These are phyloP conservation scores for Irpex lacteus DNA, from an alignment of 1,284 basidiomycete species.

Conservation along the genomic window DNA sequence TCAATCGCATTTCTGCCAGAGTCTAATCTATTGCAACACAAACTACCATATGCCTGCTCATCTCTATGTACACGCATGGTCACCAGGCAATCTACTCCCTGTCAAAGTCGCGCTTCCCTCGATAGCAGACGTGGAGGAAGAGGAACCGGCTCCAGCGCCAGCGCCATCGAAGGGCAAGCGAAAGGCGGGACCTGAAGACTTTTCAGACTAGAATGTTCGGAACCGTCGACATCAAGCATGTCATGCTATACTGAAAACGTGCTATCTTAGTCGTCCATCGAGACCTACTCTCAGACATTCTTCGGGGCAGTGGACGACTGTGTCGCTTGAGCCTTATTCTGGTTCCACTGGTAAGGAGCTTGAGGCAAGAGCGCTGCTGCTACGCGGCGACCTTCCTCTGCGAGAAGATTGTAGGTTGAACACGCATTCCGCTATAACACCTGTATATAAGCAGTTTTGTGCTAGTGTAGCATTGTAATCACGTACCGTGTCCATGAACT, in stretches of 20 bases:
- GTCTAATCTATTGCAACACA: background rate
- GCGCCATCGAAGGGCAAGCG: constrained; percentile 44
- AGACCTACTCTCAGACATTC: background rate
- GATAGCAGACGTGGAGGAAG: constrained; percentile 43
- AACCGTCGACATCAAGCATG: background rate
- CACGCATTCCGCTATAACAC: constrained; percentile 83
- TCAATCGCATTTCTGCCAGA: background rate
- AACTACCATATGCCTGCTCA: background rate
- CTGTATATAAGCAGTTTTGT: background rate
- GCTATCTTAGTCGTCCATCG: background rate
- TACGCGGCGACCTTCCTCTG: constrained; percentile 90
- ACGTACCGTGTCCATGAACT: constrained; percentile 92
- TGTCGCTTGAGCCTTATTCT: background rate
- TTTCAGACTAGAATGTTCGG: background rate
- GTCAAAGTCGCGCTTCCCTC: constrained; percentile 41
- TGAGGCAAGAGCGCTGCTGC: constrained; percentile 85
- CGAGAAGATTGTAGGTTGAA: constrained; percentile 89
- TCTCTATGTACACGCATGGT: background rate
- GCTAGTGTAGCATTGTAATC: background rate
- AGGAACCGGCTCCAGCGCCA: constrained; percentile 26
- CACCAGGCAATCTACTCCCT: constrained; percentile 38
- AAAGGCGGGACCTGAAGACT: constrained; percentile 30
- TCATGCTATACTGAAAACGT: background rate
- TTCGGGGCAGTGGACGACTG: background rate
- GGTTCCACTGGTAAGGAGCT: constrained; percentile 43